Conservation (phyloP, 768 basidiomycete species). For the Aureoboletus auriporus region DNA sequence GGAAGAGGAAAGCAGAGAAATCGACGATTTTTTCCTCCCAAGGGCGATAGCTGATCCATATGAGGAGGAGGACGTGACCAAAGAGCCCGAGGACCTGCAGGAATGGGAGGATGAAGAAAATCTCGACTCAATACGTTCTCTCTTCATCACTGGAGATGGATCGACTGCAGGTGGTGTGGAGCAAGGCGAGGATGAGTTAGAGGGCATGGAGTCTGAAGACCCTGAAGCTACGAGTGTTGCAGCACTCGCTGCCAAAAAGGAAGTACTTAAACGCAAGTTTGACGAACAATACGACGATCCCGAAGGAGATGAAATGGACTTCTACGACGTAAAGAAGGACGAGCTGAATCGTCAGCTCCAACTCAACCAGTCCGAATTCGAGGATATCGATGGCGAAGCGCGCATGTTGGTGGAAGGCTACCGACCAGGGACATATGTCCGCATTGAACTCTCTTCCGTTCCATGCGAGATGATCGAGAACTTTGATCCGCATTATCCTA, state of each 20-base stretch:
- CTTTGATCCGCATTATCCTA: conserved; percentile 88
- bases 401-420: conserved; percentile 87
- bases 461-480: conserved; percentile 91
- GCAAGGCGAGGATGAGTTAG: conserved; percentile 37
- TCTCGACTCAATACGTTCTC: conserved; percentile 77
- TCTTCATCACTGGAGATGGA: conserved; percentile 83
- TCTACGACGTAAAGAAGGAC: conserved; percentile 89
- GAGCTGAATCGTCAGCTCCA: conserved; percentile 83
- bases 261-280: conserved; percentile 88
- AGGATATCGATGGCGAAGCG: conserved; percentile 67
- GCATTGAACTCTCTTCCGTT: conserved; percentile 79
- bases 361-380: conserved; percentile 84
- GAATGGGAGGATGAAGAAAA: conserved; percentile 85
- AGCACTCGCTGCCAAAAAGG: conserved; percentile 81
- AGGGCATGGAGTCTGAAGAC: conserved; percentile 29
- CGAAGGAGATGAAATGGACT: conserved; percentile 72
- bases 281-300: conserved; percentile 96
- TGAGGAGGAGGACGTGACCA: conserved; percentile 65
- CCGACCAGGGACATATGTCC: conserved; percentile 87
- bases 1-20: conserved; percentile 39
- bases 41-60: conserved; percentile 34
- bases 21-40: conserved; percentile 70
- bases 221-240: conserved; percentile 39
- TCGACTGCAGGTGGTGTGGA: conserved; percentile 32
- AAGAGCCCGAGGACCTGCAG: conserved; percentile 54